These are phyloP conservation scores for Tylopilus orsonianus DNA, from an alignment of 1,284 basidiomycete genomes.

Conservation along the genomic window DNA sequence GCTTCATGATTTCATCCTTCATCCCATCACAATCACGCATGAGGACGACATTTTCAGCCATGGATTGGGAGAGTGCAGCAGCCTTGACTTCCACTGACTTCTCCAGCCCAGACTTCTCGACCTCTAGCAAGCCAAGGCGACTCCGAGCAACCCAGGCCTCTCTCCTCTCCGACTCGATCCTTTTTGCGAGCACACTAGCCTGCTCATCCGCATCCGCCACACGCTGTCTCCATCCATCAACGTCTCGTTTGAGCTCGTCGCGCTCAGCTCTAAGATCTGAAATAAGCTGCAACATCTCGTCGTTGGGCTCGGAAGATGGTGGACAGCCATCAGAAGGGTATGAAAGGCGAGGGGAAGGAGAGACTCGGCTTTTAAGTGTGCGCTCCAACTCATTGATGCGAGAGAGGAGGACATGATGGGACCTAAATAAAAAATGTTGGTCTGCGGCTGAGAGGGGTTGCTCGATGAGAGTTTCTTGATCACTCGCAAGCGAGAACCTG, in stretches of 20 bases:
- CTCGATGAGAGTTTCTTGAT: conserved; percentile 38
- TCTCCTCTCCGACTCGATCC: conserved; percentile 68
- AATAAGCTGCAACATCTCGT: conserved; percentile 73
- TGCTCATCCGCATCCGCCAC: conserved; percentile 69
- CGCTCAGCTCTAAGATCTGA: conserved; percentile 76
- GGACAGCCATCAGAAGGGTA: conserved; percentile 48
- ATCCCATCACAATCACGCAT: conserved; percentile 34
- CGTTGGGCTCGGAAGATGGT: conserved; percentile 49
- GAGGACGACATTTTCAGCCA: conserved; percentile 35
- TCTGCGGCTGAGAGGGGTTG: conserved; percentile 63
- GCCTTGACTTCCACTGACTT: conserved; percentile 46
- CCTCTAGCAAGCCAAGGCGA: conserved; percentile 58
- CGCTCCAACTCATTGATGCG: conserved; percentile 78
- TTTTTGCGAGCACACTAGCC: conserved; percentile 51
- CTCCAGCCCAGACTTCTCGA: conserved; percentile 58
- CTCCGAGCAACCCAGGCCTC: conserved; percentile 77
- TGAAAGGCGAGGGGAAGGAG: conserved; percentile 54
- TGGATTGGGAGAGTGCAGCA: conserved; percentile 33
- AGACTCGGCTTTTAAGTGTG: conserved; percentile 53
- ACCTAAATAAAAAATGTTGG: conserved; percentile 80
- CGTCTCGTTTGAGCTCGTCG: conserved; percentile 75
- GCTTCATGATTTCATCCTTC: conserved; percentile 36
- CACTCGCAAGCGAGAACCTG: conserved; percentile 40
- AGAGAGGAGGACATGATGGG: conserved; percentile 73
- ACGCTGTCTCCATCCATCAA: conserved; percentile 71